These are phyloP conservation scores for Colletotrichum paranaense DNA, from an alignment of 2,329 filamentous ascomycete genomes.

Conservation along the genomic window DNA sequence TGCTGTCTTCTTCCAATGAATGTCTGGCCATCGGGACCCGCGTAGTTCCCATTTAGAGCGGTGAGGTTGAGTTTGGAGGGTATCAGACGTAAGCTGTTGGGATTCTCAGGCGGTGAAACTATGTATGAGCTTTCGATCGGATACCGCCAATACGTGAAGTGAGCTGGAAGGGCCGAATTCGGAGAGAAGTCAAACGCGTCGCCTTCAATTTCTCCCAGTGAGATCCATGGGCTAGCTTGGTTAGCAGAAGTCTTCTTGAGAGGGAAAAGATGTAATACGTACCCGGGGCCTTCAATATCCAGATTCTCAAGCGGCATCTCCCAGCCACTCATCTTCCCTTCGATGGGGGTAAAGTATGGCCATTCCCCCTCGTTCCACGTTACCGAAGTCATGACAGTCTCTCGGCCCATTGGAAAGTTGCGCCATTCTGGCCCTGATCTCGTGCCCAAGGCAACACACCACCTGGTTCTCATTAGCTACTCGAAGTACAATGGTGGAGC, in stretches of 20 bases:
- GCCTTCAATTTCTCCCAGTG: conserved; percentile 41
- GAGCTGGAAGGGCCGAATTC: conserved; percentile 56
- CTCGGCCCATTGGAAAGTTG: conserved; percentile 55
- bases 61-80: conserved; percentile 66
- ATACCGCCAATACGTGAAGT: conserved; percentile 68
- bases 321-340: conserved; percentile 47
- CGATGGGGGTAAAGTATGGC: conserved; percentile 42
- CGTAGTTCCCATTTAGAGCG: conserved; percentile 58
- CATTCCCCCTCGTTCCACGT: conserved; percentile 48
- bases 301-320: conserved; percentile 47
- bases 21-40: conserved; percentile 43
- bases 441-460: conserved; percentile 53
- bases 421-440: conserved; percentile 50
- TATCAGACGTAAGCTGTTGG: conserved; percentile 56
- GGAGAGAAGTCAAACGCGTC: conserved; percentile 60
- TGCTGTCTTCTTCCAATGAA: conserved; percentile 67
- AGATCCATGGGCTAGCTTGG: conserved; percentile 42
- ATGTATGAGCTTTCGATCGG: conserved; percentile 58
- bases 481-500: background rate
- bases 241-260: background rate
- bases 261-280: conserved; percentile 28
- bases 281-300: conserved; percentile 48
- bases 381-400: conserved; percentile 53
- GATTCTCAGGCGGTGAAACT: conserved; percentile 54
- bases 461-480: conserved; percentile 34